Evolutionary conservation across 495 filamentous ascomycete species (phyloP).

Genomic region (Lophiostoma macrostomum): DNA sequence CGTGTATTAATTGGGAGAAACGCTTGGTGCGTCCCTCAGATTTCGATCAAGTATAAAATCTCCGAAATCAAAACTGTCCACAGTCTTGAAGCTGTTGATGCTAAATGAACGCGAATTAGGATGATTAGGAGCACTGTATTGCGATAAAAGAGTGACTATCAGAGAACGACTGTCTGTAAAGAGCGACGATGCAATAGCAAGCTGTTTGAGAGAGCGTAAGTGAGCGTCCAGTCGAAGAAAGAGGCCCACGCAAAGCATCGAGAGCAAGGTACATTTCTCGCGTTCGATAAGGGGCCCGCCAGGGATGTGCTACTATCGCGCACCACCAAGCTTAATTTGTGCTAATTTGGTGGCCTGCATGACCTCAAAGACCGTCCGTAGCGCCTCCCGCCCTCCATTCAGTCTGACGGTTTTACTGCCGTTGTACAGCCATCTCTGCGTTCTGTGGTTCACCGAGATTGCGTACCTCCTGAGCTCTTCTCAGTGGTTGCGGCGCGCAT

Average conservation of each 20-base stretch:
- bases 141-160: constrained; percentile 1
- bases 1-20: constrained; percentile 32
- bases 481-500: neutral
- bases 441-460: neutral
- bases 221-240: constrained; percentile 18
- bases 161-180: too few species aligned
- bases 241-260: constrained; percentile 2
- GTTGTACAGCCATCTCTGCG: constrained; percentile 16
- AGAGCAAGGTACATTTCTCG: constrained; percentile 24
- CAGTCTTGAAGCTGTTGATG: neutral
- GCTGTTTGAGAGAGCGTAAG: constrained; percentile 16
- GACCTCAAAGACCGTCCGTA: constrained; percentile 9
- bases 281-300: constrained; percentile 28
- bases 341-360: constrained; percentile 31
- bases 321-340: constrained; percentile 23
- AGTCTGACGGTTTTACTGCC: constrained; percentile 7
- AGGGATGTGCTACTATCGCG: constrained; percentile 16
- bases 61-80: neutral
- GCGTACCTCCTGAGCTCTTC: neutral
- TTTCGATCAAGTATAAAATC: constrained; percentile 7
- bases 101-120: neutral
- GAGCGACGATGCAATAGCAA: constrained; percentile 9
- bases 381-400: constrained; percentile 15
- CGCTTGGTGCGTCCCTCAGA: constrained; percentile 27
- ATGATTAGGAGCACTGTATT: too few species aligned